These are phyloP conservation scores for Lipomyces anomalus DNA, from an alignment of 805 yeast genomes.

Conservation along the genomic window DNA sequence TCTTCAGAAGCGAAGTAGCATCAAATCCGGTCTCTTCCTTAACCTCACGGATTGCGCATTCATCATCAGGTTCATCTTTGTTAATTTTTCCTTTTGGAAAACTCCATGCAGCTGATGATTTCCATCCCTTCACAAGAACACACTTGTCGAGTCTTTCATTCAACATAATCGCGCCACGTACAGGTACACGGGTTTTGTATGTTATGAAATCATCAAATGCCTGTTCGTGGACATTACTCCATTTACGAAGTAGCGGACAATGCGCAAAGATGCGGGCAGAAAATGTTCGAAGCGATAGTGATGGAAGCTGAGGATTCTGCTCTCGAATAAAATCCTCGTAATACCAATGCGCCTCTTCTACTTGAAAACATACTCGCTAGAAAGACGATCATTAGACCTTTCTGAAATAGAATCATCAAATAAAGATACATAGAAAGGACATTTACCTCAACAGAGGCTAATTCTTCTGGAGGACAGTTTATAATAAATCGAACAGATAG, in stretches of 20 bases:
- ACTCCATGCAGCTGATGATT: slow-evolving; percentile 74
- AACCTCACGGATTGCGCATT: slow-evolving; percentile 88
- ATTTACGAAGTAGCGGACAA: slow-evolving; percentile 43
- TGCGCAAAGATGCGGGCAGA: slow-evolving; percentile 73
- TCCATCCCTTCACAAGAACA: slow-evolving; percentile 77
- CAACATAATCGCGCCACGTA: slow-evolving; percentile 88
- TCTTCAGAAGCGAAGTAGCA: slow-evolving; percentile 58
- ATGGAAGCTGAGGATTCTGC: slow-evolving; percentile 68
- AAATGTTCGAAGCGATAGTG: slow-evolving; percentile 70
- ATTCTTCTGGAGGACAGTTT: slow-evolving; percentile 87
- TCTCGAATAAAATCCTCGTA: slow-evolving; percentile 77
- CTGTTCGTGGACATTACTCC: slow-evolving; percentile 38
- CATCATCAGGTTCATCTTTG: slow-evolving; percentile 80
- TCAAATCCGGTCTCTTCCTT: slow-evolving; percentile 93
- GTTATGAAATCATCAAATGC: slow-evolving; percentile 74
- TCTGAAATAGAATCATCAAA: no score
- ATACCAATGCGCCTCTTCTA: slow-evolving; percentile 98
- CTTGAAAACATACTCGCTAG: slow-evolving; percentile 78
- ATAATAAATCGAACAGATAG: slow-evolving; percentile 81
- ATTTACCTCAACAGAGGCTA: slow-evolving; percentile 56
- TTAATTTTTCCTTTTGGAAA: slow-evolving; percentile 97
- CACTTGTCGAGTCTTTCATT: slow-evolving; percentile 55
- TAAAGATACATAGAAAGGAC: no score
- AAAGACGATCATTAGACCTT: slow-evolving; percentile 20
- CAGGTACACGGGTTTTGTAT: slow-evolving; percentile 89